A percentile compares a stretch with the other conserved stretches of the same genome.
phyloP scores from a whole-genome alignment of 768 basidiomycete genomes.

The Lentinula detonsa region DNA sequence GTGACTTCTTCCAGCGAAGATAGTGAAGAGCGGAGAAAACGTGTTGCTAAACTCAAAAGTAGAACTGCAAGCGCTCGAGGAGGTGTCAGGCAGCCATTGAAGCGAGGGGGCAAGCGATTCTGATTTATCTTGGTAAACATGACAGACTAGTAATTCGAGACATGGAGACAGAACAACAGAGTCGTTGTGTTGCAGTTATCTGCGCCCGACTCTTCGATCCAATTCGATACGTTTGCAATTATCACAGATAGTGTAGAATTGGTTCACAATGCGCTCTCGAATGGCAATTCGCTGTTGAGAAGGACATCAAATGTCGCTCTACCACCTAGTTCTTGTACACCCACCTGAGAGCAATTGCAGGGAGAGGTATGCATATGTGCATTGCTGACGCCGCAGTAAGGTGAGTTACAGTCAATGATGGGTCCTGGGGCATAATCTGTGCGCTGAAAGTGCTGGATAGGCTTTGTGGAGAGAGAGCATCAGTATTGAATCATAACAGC shows the following conservation, averaged over 20 bases:
- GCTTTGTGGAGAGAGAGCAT: background rate
- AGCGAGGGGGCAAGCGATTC: constrained; percentile 71
- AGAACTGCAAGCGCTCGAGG: constrained; percentile 31
- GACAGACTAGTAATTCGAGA: background rate
- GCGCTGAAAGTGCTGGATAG: constrained; percentile 1
- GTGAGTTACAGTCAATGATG: constrained; percentile 2
- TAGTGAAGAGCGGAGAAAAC: constrained; percentile 46
- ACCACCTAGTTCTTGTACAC: background rate
- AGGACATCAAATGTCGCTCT: background rate
- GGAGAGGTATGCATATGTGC: constrained; percentile 2
- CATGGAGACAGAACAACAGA: background rate
- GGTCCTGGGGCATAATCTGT: constrained; percentile 7
- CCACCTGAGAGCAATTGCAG: constrained; percentile 1
- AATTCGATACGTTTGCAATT: constrained; percentile 5
- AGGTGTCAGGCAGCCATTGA: constrained; percentile 67
- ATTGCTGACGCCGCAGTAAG: background rate
- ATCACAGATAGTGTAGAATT: constrained; percentile 8
- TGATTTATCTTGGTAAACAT: constrained; percentile 22
- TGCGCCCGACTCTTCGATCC: constrained; percentile 4
- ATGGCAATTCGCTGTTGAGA: background rate
- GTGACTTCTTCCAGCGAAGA: constrained; percentile 40
- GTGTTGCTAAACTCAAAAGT: constrained; percentile 33
- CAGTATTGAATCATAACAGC: background rate
- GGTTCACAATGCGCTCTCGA: constrained; percentile 1
- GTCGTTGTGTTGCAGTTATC: background rate